phyloP scores from a whole-genome alignment of 495 filamentous ascomycete species.

The Rhizodiscina lignyota region DNA sequence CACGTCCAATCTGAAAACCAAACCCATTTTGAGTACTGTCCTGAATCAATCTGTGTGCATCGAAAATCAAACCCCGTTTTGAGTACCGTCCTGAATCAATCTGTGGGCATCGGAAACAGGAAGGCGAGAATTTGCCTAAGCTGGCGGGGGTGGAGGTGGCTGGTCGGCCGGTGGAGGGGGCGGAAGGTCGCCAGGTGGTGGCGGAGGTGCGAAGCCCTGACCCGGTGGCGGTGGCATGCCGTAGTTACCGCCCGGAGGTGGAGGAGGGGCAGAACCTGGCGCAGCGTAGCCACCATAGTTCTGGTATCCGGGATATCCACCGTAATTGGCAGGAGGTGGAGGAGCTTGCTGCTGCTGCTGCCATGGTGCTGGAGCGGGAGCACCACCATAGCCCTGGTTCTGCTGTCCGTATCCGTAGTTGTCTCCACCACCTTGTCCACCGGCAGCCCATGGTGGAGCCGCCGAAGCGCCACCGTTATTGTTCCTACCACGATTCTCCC shows the following conservation, averaged over 20 bases:
- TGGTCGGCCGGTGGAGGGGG: slow-evolving; percentile 14
- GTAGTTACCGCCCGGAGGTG: slow-evolving; percentile 53
- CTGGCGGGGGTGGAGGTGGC: slow-evolving; percentile 15
- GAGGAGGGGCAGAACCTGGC: slow-evolving; percentile 41
- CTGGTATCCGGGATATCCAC: slow-evolving; percentile 13
- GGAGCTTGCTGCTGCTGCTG: slow-evolving; percentile 5
- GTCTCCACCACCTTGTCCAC: slow-evolving; percentile 5
- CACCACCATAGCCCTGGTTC: slow-evolving; percentile 4
- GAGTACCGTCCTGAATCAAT: no score
- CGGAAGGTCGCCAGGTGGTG: slow-evolving; percentile 23
- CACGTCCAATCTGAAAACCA: no score
- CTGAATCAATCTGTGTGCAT: no score
- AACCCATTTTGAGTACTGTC: no score
- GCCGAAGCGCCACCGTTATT: slow-evolving; percentile 8
- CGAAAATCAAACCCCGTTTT: no score
- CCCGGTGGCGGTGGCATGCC: slow-evolving; percentile 37
- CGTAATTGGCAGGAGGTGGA: slow-evolving; percentile 15
- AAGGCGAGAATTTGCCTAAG: slow-evolving; percentile 54
- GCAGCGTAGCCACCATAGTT: slow-evolving; percentile 21
- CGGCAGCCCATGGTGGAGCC: slow-evolving; percentile 21
- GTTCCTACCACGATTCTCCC: slow-evolving; percentile 25
- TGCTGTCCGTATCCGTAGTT: slow-evolving; percentile 4
- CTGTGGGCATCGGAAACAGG: no score
- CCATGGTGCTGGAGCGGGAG: slow-evolving; percentile 10
- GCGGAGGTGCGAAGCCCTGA: slow-evolving; percentile 20